Evolutionary conservation across 2,329 filamentous ascomycete genomes (phyloP).

Genomic region (Neobulgaria alba): DNA sequence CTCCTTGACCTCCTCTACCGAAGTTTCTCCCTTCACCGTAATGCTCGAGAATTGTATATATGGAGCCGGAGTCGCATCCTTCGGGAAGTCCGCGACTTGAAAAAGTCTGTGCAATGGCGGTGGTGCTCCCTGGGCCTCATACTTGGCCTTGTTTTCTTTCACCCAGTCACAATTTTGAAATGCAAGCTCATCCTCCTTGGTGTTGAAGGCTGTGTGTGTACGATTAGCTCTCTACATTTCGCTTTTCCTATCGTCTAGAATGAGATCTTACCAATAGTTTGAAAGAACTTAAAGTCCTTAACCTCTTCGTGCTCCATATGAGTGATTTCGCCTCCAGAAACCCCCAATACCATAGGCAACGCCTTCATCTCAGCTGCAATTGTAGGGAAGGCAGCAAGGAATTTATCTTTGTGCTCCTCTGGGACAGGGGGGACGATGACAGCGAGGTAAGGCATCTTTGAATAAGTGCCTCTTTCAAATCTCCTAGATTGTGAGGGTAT

Average conservation of each 20-base stretch:
- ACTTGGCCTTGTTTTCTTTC: too few relatives aligned
- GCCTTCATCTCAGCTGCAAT: constrained; percentile 9
- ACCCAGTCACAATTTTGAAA: too few relatives aligned
- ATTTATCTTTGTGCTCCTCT: constrained; percentile 8
- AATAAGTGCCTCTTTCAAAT: too few relatives aligned
- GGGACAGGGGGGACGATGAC: constrained; percentile 10
- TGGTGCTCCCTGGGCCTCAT: constrained; percentile 2
- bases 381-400: constrained; percentile 6
- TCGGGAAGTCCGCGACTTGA: constrained; percentile 7
- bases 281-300: constrained; percentile 11
- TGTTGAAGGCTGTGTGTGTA: too few relatives aligned
- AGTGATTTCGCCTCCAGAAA: constrained; percentile 8
- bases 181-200: too few relatives aligned
- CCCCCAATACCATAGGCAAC: constrained; percentile 5
- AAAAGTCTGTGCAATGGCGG: constrained; percentile 4
- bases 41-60: constrained; percentile 10
- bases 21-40: constrained; percentile 2
- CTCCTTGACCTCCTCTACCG: constrained; percentile 1
- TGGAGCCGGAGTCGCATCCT: too few relatives aligned
- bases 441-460: constrained; percentile 16
- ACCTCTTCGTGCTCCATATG: constrained; percentile 5
- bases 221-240: too few relatives aligned
- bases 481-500: too few relatives aligned
- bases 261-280: constrained; percentile 9
- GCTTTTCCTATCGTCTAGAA: constrained; percentile 8